Evolutionary conservation across 495 filamentous ascomycete genomes (phyloP).

Genomic region (Lepraria neglecta): DNA sequence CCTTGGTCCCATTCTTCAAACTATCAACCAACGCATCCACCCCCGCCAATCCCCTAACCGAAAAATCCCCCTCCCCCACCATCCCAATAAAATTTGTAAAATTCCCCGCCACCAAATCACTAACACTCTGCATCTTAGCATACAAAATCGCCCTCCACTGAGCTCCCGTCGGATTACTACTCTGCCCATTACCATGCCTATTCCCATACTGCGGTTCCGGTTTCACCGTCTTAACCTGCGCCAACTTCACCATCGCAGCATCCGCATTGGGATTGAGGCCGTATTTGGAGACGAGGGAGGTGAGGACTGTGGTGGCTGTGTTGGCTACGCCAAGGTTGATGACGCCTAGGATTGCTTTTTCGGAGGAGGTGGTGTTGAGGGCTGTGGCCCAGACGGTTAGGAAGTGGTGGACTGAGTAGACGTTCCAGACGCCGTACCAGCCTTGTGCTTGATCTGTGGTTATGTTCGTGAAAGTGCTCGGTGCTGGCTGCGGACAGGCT

Average conservation of each 20-base stretch:
- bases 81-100: background rate
- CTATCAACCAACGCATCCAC: background rate
- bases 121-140: background rate
- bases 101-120: conserved; percentile 7
- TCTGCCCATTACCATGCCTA: background rate
- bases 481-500: conserved; percentile 2
- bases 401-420: conserved; percentile 21
- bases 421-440: conserved; percentile 17
- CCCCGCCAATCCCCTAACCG: conserved; percentile 9
- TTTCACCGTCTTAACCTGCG: background rate
- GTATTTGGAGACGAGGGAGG: conserved; percentile 36
- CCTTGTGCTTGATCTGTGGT: background rate
- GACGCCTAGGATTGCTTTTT: conserved; percentile 10
- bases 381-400: conserved; percentile 19
- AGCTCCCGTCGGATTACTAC: background rate
- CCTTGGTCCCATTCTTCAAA: background rate
- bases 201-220: conserved; percentile 9
- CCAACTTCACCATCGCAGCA: conserved; percentile 26
- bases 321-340: background rate
- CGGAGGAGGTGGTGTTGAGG: conserved; percentile 10
- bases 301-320: conserved; percentile 35
- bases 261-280: conserved; percentile 42
- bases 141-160: conserved; percentile 3
- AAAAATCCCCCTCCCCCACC: conserved; percentile 16
- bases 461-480: conserved; percentile 1